Percentiles rank a stretch among this genome's conserved stretches.
These are phyloP conservation scores for Solanum tarapatanum DNA, from an alignment of 257 asterid species.

Conservation along the genomic window DNA sequence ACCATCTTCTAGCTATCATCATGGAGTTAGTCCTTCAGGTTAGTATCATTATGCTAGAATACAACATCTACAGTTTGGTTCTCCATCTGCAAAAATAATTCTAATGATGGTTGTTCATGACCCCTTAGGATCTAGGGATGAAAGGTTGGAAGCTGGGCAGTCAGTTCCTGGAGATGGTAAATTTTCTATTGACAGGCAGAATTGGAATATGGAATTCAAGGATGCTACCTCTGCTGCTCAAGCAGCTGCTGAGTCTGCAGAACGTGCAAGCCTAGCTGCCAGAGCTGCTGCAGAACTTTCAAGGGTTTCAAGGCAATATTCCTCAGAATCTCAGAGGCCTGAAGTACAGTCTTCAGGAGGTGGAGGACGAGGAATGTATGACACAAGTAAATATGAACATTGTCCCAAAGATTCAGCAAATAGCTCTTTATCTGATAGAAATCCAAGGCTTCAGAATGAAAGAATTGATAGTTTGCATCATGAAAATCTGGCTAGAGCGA, in stretches of 20 bases:
- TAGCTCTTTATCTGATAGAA: slow-evolving; percentile 11
- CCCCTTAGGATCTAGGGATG: slow-evolving; percentile 14
- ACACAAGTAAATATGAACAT: slow-evolving; percentile 12
- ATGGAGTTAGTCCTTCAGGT: slow-evolving; percentile 47
- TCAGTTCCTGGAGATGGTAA: slow-evolving; percentile 24
- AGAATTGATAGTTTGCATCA: slow-evolving; percentile 9
- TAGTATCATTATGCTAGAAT: background rate
- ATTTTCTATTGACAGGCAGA: slow-evolving; percentile 23
- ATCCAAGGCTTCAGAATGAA: slow-evolving; percentile 18
- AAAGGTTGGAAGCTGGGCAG: slow-evolving; percentile 8
- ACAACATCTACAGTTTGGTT: background rate
- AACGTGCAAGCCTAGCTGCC: slow-evolving; percentile 78
- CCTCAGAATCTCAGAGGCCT: slow-evolving; percentile 27
- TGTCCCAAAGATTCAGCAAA: slow-evolving; percentile 22
- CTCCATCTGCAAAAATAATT: background rate
- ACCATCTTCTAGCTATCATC: slow-evolving; percentile 15
- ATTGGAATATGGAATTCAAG: slow-evolving; percentile 72
- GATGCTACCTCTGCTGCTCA: slow-evolving; percentile 89
- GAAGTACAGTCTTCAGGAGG: slow-evolving; percentile 14
- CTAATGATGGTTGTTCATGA: background rate
- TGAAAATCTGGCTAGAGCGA: slow-evolving; percentile 12
- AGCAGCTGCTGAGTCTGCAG: slow-evolving; percentile 94
- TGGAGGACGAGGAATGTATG: slow-evolving; percentile 18
- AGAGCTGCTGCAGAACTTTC: slow-evolving; percentile 88
- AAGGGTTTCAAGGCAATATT: slow-evolving; percentile 23